Evolutionary conservation across 768 basidiomycete genomes (phyloP).

Genomic region (Naganishia vishniacii): DNA sequence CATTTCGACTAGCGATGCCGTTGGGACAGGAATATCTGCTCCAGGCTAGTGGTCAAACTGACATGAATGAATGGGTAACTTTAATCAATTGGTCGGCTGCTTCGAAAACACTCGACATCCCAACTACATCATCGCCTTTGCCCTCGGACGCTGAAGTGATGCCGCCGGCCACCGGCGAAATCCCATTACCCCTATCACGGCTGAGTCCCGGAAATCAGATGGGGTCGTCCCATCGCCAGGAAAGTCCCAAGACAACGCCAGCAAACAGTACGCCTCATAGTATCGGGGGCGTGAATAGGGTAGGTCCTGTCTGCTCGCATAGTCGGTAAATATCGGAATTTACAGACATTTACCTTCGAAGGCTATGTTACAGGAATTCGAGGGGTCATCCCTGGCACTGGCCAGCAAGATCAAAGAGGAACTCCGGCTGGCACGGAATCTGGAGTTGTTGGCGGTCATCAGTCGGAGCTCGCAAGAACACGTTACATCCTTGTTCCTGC

Average conservation of each 20-base stretch:
- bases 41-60: conserved; percentile 62
- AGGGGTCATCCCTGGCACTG: conserved; percentile 54
- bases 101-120: conserved; percentile 44
- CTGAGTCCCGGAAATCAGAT: too few species aligned
- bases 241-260: too few species aligned
- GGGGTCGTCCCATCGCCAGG: too few species aligned
- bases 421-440: conserved; percentile 69
- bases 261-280: too few species aligned
- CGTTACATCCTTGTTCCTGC: conserved; percentile 60
- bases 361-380: conserved; percentile 22
- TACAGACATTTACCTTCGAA: too few species aligned
- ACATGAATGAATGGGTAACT: conserved; percentile 84
- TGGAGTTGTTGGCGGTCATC: conserved; percentile 81
- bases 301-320: too few species aligned
- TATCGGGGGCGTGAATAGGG: too few species aligned
- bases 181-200: too few species aligned
- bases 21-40: conserved; percentile 77
- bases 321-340: too few species aligned
- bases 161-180: neutral
- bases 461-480: conserved; percentile 74
- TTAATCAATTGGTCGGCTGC: conserved; percentile 88
- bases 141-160: conserved; percentile 10
- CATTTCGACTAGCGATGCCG: conserved; percentile 70
- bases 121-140: conserved; percentile 7
- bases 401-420: conserved; percentile 48